A percentile compares a stretch with the other conserved stretches of the same genome.
These are phyloP conservation scores for Apiospora aurea DNA, from an alignment of 2,329 filamentous ascomycete species.

Conservation along the genomic window DNA sequence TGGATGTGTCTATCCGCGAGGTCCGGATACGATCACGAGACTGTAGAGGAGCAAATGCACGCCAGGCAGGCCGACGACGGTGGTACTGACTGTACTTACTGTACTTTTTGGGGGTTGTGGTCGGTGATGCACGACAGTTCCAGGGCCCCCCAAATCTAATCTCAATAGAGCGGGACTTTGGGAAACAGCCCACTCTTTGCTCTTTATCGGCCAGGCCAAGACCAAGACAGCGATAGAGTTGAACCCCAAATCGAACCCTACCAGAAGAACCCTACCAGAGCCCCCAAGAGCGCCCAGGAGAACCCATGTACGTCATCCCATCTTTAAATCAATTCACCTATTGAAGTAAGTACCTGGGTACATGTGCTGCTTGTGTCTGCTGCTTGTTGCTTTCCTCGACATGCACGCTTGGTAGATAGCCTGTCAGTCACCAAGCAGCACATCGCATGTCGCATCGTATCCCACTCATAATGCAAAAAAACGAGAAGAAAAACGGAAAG, in stretches of 20 bases:
- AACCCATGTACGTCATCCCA: background rate
- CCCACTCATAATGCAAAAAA: background rate
- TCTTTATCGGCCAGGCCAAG: background rate
- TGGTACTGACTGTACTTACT: background rate
- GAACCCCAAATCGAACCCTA: background rate
- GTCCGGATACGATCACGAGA: constrained; percentile 15
- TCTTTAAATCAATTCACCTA: background rate
- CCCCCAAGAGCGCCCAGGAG: background rate
- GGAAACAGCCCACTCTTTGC: background rate
- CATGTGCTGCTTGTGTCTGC: background rate
- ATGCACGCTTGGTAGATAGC: background rate
- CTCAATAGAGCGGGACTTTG: constrained; percentile 15
- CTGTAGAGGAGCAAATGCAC: background rate
- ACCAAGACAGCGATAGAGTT: background rate
- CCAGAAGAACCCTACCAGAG: background rate
- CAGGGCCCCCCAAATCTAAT: constrained; percentile 16
- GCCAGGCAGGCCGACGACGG: background rate
- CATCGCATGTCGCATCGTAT: background rate
- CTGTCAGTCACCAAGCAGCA: background rate
- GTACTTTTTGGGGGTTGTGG: constrained; percentile 18
- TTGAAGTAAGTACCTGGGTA: background rate
- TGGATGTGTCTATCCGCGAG: constrained; percentile 6
- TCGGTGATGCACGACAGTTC: constrained; percentile 6
- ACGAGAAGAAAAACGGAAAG: background rate
- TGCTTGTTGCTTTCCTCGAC: background rate